Base-by-base conservation (phyloP, 2,329 filamentous ascomycete genomes). In the Myriosclerotinia curreyana region DNA sequence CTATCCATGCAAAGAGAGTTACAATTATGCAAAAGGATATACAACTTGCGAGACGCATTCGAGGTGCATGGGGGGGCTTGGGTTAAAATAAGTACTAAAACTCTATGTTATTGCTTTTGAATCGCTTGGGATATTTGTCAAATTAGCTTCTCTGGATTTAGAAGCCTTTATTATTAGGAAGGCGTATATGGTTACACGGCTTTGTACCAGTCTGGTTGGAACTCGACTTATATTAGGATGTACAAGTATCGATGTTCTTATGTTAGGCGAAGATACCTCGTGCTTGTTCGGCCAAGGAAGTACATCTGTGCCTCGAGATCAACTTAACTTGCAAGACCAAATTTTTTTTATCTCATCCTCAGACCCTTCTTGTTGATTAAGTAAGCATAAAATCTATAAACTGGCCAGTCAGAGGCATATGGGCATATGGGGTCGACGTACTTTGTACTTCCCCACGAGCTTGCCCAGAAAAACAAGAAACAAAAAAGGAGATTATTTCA, bases 11-110 rank as follows among this genome's bases (percentile, higher is more conserved):
- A 67, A 97, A 96, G 81, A 84, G 94, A 75, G 92, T 98, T 61
- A 98, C 94, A 48, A 96, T 97, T 72, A 94, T 96, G 91, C 92
- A 95, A 78, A 96, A 96, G 80, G 95, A 98, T 77, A 96, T 99
- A 72, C 94, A 97, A 79, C 84, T 98, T 66, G 94, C 94, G 25
- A 81, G 90, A 72, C 80, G 90, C 69, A 92, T 94, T 78, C 82
- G 90, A 60, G 90, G 90, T 15, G 83, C 87, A 53, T 93, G 89
- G 89, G 90, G 87, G 54, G 89, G 89, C 71, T 81, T 79, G 78
- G 88, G 77, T 78, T 84, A 52, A 52, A 36, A 1, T 40, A 17
- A 2, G 34, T 31, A 31, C 28, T 31, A 40, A 31, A 42, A 22
- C 8, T 22, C 36, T 4, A 62, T 62, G 40, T 42, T 20, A 55